These are phyloP conservation scores for Colletotrichum shisoi DNA, from an alignment of 2,329 filamentous ascomycete genomes.

Conservation along the genomic window DNA sequence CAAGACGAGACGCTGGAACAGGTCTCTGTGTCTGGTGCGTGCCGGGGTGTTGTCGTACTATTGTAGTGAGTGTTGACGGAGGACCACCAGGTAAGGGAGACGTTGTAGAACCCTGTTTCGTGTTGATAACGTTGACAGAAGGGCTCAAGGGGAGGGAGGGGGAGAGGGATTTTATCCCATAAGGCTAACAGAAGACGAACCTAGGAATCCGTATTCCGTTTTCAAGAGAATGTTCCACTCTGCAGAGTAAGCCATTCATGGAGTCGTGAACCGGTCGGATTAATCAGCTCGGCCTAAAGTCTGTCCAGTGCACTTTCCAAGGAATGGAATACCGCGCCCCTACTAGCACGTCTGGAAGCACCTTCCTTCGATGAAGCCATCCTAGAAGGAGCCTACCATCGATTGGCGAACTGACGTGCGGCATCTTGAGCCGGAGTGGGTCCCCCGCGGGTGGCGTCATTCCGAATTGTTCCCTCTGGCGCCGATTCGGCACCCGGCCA, in stretches of 20 bases:
- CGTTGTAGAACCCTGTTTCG: conserved; percentile 24
- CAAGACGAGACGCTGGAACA: background rate
- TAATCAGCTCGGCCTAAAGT: conserved; percentile 15
- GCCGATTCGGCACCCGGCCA: conserved; percentile 15
- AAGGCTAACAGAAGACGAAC: conserved; percentile 2
- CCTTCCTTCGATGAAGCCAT: conserved; percentile 6
- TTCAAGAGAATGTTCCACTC: background rate
- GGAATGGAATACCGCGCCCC: background rate
- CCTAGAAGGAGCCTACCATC: conserved; percentile 4
- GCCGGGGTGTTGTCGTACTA: background rate
- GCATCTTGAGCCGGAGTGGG: background rate
- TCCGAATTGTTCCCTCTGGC: conserved; percentile 26
- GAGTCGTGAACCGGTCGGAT: background rate
- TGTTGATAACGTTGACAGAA: conserved; percentile 17
- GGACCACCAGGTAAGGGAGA: background rate
- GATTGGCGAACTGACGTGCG: background rate
- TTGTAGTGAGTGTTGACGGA: background rate
- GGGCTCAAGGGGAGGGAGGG: background rate
- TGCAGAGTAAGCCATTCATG: background rate
- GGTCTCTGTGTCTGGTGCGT: background rate
- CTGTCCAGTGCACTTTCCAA: background rate
- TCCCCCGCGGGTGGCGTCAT: conserved; percentile 26
- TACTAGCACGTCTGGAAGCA: background rate
- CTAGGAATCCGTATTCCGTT: conserved; percentile 11
- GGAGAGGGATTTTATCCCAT: conserved; percentile 24